Evolutionary conservation across 768 basidiomycete genomes (phyloP).

Genomic region (Glaciozyma antarctica): DNA sequence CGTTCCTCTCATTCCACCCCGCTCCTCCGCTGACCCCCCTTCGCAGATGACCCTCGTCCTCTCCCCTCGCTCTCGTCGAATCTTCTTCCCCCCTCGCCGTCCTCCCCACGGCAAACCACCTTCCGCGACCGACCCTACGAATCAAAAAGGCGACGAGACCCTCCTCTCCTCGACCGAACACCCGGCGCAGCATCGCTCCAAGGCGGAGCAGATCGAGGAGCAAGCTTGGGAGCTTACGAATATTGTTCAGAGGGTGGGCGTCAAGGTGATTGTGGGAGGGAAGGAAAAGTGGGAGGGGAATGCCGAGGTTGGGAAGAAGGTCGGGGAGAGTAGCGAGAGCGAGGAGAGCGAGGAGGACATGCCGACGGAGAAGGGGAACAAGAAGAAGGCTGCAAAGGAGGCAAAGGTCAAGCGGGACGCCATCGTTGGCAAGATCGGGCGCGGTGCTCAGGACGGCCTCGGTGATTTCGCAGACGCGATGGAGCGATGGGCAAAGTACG

Average conservation of each 20-base stretch:
- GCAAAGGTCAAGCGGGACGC: conserved; percentile 41
- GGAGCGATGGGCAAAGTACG: conserved; percentile 41
- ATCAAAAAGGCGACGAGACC: conserved; percentile 41
- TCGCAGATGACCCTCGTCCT: conserved; percentile 34
- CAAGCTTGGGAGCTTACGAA: conserved; percentile 42
- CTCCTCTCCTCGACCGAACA: conserved; percentile 39
- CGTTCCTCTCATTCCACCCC: background rate
- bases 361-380: conserved; percentile 27
- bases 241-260: conserved; percentile 30
- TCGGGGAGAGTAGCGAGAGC: conserved; percentile 37
- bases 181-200: conserved; percentile 39
- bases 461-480: conserved; percentile 40
- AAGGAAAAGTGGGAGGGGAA: conserved; percentile 38
- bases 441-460: conserved; percentile 38
- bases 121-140: conserved; percentile 42
- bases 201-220: conserved; percentile 42
- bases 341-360: conserved; percentile 13
- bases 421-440: conserved; percentile 39
- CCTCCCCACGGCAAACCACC: conserved; percentile 40
- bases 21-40: background rate
- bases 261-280: conserved; percentile 36
- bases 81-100: conserved; percentile 40
- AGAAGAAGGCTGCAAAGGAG: conserved; percentile 24
- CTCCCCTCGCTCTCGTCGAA: conserved; percentile 37
- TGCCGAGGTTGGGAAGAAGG: conserved; percentile 30